Conservation (phyloP, 2,329 filamentous ascomycete genomes). For the Monosporascus sp. region DNA sequence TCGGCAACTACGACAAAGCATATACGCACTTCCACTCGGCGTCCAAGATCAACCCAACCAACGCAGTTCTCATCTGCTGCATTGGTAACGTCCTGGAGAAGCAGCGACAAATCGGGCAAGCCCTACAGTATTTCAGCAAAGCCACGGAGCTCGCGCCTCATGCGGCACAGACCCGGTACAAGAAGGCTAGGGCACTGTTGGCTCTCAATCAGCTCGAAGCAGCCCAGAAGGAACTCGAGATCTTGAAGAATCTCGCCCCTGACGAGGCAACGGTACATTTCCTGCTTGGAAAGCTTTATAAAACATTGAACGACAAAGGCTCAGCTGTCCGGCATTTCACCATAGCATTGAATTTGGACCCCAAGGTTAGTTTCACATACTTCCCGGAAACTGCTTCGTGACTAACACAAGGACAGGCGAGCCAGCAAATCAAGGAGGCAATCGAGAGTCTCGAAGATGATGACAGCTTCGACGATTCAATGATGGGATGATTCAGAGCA, state of each 20-base stretch:
- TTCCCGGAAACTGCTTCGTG: background rate
- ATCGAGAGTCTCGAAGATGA: constrained; percentile 88
- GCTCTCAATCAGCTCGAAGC: constrained; percentile 64
- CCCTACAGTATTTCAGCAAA: constrained; percentile 74
- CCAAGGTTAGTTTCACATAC: constrained; percentile 62
- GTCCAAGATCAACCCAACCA: constrained; percentile 85
- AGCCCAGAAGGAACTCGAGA: constrained; percentile 75
- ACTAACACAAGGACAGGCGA: constrained; percentile 55
- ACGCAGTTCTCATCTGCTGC: constrained; percentile 86
- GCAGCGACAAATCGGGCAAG: constrained; percentile 73
- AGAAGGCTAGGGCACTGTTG: constrained; percentile 84
- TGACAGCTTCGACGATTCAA: constrained; percentile 63
- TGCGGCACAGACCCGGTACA: constrained; percentile 81
- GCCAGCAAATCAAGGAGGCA: constrained; percentile 89
- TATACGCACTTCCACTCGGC: constrained; percentile 88
- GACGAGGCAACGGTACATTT: constrained; percentile 97
- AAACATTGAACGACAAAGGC: constrained; percentile 64
- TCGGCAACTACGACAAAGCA: constrained; percentile 86
- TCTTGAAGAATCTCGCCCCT: constrained; percentile 86
- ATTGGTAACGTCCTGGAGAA: constrained; percentile 88
- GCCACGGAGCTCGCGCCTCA: constrained; percentile 78
- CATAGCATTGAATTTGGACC: constrained; percentile 89
- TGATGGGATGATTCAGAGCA: constrained; percentile 47
- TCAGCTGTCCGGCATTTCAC: constrained; percentile 91
- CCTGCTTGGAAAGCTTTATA: constrained; percentile 79